phyloP scores from a whole-genome alignment of 345 rosid species.

The Jatropha curcas region DNA sequence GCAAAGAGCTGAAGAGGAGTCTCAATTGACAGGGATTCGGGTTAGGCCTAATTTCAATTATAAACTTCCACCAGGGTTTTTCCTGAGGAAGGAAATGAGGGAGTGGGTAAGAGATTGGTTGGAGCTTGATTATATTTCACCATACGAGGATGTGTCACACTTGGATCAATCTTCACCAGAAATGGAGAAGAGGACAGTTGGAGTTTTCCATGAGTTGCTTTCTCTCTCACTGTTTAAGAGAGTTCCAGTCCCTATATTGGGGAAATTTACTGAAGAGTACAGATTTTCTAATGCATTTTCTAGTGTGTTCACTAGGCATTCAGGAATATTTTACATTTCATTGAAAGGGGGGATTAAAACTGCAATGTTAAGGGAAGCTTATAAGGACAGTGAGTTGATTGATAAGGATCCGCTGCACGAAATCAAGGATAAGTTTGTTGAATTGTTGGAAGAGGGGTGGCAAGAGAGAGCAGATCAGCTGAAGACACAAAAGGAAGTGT shows the following conservation, averaged over 20 bases:
- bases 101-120: conserved; percentile 94
- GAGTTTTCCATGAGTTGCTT: conserved; percentile 75
- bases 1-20: conserved; percentile 62
- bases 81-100: conserved; percentile 83
- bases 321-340: conserved; percentile 85
- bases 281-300: conserved; percentile 80
- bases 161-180: conserved; percentile 69
- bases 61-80: conserved; percentile 67
- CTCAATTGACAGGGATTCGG: conserved; percentile 48
- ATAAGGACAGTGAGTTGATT: conserved; percentile 52
- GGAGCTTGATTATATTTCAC: conserved; percentile 80
- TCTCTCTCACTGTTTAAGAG: conserved; percentile 78
- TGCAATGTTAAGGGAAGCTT: conserved; percentile 78
- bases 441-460: conserved; percentile 70
- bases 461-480: conserved; percentile 48
- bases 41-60: conserved; percentile 65
- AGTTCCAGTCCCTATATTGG: conserved; percentile 79
- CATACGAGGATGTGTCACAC: conserved; percentile 62
- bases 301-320: conserved; percentile 77
- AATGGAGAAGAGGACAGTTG: conserved; percentile 91
- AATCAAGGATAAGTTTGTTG: conserved; percentile 69
- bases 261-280: conserved; percentile 73
- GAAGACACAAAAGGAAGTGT: conserved; percentile 40
- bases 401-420: conserved; percentile 67
- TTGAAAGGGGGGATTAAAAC: conserved; percentile 84